Evolutionary conservation across 2,329 filamentous ascomycete species (phyloP).

Genomic region (Aspergillus sp.): DNA sequence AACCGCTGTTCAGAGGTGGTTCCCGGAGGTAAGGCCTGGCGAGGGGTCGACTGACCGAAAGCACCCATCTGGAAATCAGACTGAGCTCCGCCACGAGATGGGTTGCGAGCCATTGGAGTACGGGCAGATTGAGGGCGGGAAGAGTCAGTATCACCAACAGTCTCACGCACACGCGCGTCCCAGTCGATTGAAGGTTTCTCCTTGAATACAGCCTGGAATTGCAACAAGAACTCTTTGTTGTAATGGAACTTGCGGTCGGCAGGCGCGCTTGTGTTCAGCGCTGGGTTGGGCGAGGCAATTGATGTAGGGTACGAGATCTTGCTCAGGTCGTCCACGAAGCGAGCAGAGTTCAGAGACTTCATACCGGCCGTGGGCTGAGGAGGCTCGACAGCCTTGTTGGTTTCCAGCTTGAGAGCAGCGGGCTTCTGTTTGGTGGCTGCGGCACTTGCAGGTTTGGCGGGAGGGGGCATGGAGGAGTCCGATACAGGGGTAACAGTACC

Average conservation of each 20-base stretch:
- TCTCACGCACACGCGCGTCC: constrained; percentile 81
- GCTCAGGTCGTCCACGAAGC: constrained; percentile 78
- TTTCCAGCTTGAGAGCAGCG: constrained; percentile 82
- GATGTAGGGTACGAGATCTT: constrained; percentile 79
- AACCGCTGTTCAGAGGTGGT: constrained; percentile 79
- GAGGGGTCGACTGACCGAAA: constrained; percentile 55
- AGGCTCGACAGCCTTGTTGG: constrained; percentile 82
- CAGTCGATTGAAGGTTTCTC: constrained; percentile 96
- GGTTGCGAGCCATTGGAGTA: constrained; percentile 51
- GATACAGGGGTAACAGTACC: constrained; percentile 49
- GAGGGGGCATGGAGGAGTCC: constrained; percentile 48
- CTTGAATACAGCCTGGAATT: constrained; percentile 94
- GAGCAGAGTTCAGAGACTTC: constrained; percentile 86
- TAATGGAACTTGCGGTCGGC: constrained; percentile 85
- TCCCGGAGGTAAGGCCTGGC: constrained; percentile 66
- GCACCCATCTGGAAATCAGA: constrained; percentile 65
- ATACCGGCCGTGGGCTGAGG: constrained; percentile 91
- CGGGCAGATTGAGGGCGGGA: constrained; percentile 60
- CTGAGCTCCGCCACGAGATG: constrained; percentile 54
- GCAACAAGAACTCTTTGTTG: constrained; percentile 89
- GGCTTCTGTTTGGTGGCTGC: constrained; percentile 75
- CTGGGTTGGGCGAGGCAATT: constrained; percentile 86
- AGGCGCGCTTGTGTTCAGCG: constrained; percentile 73
- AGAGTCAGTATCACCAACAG: constrained; percentile 73
- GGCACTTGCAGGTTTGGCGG: constrained; percentile 54